Evolutionary conservation across 2,329 filamentous ascomycete genomes (phyloP), one percentile per base, ranked within the genome.

Genomic region (Colletotrichum echinochloae): DNA sequence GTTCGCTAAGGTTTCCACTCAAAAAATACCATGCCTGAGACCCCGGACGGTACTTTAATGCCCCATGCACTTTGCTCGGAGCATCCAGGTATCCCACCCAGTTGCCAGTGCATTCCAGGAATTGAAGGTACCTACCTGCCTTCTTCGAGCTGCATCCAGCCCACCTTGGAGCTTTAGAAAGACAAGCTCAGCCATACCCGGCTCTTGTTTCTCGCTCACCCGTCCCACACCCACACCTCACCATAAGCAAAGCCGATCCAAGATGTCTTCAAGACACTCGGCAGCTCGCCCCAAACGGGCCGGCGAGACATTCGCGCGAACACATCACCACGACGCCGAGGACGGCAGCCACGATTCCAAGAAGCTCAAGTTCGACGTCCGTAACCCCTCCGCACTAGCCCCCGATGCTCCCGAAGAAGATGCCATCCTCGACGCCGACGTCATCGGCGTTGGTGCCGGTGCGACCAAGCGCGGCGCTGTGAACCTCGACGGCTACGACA

Each of bases 401-500:
- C 91, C 95, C 1, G 94, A 97, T 78, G 92, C 90, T 2, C 88
- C 88, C 2, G 92, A 93, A 73, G 90, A 93, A 54, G 86, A 94
- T 75, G 89, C 90, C 0, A 88, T 95, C 35, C 88, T 99, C 11
- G 94, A 97, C 60, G 94, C 95, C 28, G 96, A 98, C 78, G 95
- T 98, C 48, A 98, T 98, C 74, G 94, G 95, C 20, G 92, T 91
- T 2, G 89, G 89, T 1, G 89, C 90, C 12, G 87, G 89, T 39
- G 88, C 90, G 49, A 93, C 94, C 0, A 97, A 97, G 80, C 93
- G 96, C 73, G 95, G 95, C 74, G 96, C 95, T 0, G 93, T 99
- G 65, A 98, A 98, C 77, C 90, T 99, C 49, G 96, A 98, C 77
- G 96, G 96, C 60, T 99, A 98, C 82, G 95, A 98, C 75, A 96